Evolutionary conservation across 176 grass and related monocot species (phyloP).

Genomic region (Areca catechu): DNA sequence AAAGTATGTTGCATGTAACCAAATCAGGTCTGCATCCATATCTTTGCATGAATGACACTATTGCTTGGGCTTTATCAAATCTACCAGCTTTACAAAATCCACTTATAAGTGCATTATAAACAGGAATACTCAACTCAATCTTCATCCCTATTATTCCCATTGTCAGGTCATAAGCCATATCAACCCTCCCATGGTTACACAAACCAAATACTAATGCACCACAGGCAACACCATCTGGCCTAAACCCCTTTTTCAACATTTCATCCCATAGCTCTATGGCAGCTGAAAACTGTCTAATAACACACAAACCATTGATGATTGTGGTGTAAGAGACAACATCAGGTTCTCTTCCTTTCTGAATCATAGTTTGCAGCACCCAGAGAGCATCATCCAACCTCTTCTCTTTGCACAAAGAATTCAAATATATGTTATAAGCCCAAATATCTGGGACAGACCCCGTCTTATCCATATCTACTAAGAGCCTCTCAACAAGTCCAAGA

Average conservation of each 20-base stretch:
- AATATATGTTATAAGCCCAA: slow-evolving; percentile 74
- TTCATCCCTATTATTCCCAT: slow-evolving; percentile 50
- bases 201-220: slow-evolving; percentile 52
- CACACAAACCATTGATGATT: slow-evolving; percentile 39
- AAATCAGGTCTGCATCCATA: slow-evolving; percentile 40
- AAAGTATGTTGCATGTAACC: slow-evolving; percentile 42
- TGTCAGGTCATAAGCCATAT: slow-evolving; percentile 49
- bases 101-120: slow-evolving; percentile 68
- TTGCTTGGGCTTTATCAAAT: slow-evolving; percentile 41
- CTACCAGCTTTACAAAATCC: slow-evolving; percentile 50
- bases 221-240: slow-evolving; percentile 43
- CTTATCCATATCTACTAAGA: slow-evolving; percentile 57
- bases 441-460: slow-evolving; percentile 50
- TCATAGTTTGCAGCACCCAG: slow-evolving; percentile 44
- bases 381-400: slow-evolving; percentile 49
- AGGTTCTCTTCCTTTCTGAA: slow-evolving; percentile 27
- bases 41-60: slow-evolving; percentile 49
- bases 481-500: slow-evolving; percentile 42
- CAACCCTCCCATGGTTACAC: slow-evolving; percentile 41
- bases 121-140: slow-evolving; percentile 36
- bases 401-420: slow-evolving; percentile 49
- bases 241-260: slow-evolving; percentile 39
- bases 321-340: slow-evolving; percentile 60
- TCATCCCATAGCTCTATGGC: slow-evolving; percentile 57
- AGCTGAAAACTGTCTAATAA: slow-evolving; percentile 31